These are phyloP conservation scores for Calendula officinalis DNA, from an alignment of 129 eudicot species.

Conservation along the genomic window DNA sequence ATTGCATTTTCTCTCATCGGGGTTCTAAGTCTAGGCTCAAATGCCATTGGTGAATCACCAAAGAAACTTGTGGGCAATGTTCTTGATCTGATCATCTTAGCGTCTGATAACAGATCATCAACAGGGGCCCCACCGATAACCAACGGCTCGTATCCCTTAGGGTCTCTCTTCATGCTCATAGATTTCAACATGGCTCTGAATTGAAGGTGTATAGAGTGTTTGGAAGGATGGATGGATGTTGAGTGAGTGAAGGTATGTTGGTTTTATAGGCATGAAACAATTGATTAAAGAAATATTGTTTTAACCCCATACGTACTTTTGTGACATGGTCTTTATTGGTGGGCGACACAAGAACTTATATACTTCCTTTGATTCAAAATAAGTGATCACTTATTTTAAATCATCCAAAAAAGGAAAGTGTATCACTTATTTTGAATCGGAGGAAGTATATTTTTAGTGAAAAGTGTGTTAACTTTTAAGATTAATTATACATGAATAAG, in stretches of 20 bases:
- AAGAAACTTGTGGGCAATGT: conserved; percentile 21
- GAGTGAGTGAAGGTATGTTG: neutral
- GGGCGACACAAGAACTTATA: conserved; percentile 1
- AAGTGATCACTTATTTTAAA: too few relatives aligned
- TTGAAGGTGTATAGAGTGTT: neutral
- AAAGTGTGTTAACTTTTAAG: too few relatives aligned
- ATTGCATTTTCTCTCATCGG: conserved; percentile 13
- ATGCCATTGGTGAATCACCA: conserved; percentile 9
- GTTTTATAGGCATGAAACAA: conserved; percentile 12
- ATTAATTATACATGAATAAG: too few relatives aligned
- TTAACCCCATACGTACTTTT: conserved; percentile 7
- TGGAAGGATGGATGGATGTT: neutral
- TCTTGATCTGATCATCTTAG: conserved; percentile 21
- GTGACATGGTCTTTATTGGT: conserved; percentile 17
- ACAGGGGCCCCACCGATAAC: conserved; percentile 30
- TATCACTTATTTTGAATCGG: too few relatives aligned
- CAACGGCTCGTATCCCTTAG: conserved; percentile 53
- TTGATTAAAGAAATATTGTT: neutral
- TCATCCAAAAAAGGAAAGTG: too few relatives aligned
- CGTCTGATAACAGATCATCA: conserved; percentile 6
- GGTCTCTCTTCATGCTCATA: conserved; percentile 45
- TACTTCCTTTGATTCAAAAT: too few relatives aligned
- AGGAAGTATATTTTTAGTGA: too few relatives aligned
- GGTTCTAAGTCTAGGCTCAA: conserved; percentile 17
- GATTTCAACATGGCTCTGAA: conserved; percentile 56